Conservation (phyloP, 2,329 filamentous ascomycete species). For the Nannizziopsis barbatae region DNA sequence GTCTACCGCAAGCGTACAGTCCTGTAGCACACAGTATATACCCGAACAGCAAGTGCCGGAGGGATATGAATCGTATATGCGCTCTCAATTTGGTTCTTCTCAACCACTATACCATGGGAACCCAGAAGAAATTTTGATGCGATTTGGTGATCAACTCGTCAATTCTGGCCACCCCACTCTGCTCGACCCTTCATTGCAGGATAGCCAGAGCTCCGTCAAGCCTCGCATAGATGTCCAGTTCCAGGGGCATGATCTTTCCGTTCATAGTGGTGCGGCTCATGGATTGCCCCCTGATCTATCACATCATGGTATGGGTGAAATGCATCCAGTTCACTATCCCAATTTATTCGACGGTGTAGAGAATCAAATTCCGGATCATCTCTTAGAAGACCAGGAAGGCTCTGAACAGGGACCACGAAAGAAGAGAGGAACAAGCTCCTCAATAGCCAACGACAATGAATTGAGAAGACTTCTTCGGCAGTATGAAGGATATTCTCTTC, state of each 20-base stretch:
- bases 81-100: slow-evolving; percentile 24
- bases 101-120: slow-evolving; percentile 31
- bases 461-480: slow-evolving; percentile 38
- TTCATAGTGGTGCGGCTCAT: slow-evolving; percentile 28
- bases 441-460: slow-evolving; percentile 40
- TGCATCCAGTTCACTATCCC: slow-evolving; percentile 30
- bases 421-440: slow-evolving; percentile 39
- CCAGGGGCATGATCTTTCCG: slow-evolving; percentile 26
- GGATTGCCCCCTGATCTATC: slow-evolving; percentile 28
- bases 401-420: slow-evolving; percentile 36
- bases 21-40: slow-evolving; percentile 36
- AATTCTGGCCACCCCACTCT: slow-evolving; percentile 28
- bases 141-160: slow-evolving; percentile 34
- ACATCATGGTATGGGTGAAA: slow-evolving; percentile 22
- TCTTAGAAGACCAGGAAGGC: slow-evolving; percentile 33
- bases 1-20: slow-evolving; percentile 39
- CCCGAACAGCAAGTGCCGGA: slow-evolving; percentile 34
- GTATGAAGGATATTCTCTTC: slow-evolving; percentile 36
- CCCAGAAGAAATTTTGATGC: slow-evolving; percentile 38
- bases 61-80: slow-evolving; percentile 31
- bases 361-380: slow-evolving; percentile 32
- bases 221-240: slow-evolving; percentile 30
- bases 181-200: slow-evolving; percentile 31
- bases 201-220: slow-evolving; percentile 27
- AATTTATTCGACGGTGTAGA: slow-evolving; percentile 35